Evolutionary conservation across 305 asterid genomes (phyloP).

Genomic region (Rubia tinctorum): DNA sequence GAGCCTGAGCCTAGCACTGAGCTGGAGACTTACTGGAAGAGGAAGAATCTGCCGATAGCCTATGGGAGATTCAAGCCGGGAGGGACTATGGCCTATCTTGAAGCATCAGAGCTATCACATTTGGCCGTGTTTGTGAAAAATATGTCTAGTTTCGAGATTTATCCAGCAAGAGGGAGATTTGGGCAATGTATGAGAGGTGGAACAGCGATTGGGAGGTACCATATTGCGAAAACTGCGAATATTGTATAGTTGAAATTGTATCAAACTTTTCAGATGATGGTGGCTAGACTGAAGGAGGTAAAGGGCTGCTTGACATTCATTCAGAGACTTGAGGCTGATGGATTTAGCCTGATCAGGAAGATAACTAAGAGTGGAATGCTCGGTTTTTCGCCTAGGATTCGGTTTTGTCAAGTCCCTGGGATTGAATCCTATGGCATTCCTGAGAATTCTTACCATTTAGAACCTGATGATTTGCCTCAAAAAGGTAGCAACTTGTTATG

Average conservation of each 20-base stretch:
- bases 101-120: conserved; percentile 20
- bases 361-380: conserved; percentile 18
- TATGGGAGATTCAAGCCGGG: conserved; percentile 21
- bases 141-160: conserved; percentile 11
- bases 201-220: conserved; percentile 13
- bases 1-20: conserved; percentile 11
- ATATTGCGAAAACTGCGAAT: conserved; percentile 14
- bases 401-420: conserved; percentile 19
- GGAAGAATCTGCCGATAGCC: conserved; percentile 11
- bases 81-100: conserved; percentile 7
- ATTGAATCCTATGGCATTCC: conserved; percentile 18
- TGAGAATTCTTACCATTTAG: conserved; percentile 27
- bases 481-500: not conserved
- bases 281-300: conserved; percentile 18
- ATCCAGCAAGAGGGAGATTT: conserved; percentile 28
- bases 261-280: conserved; percentile 21
- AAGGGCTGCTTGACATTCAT: conserved; percentile 21
- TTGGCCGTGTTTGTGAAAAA: conserved; percentile 8
- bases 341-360: conserved; percentile 16
- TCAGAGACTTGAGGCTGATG: conserved; percentile 13
- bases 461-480: conserved; percentile 26
- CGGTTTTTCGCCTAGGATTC: conserved; percentile 23
- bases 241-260: conserved; percentile 18
- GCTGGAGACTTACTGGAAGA: conserved; percentile 14
- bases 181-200: conserved; percentile 27